Evolutionary conservation across 1,284 basidiomycete genomes (phyloP).

Genomic region (Papiliotrema fonsecae): DNA sequence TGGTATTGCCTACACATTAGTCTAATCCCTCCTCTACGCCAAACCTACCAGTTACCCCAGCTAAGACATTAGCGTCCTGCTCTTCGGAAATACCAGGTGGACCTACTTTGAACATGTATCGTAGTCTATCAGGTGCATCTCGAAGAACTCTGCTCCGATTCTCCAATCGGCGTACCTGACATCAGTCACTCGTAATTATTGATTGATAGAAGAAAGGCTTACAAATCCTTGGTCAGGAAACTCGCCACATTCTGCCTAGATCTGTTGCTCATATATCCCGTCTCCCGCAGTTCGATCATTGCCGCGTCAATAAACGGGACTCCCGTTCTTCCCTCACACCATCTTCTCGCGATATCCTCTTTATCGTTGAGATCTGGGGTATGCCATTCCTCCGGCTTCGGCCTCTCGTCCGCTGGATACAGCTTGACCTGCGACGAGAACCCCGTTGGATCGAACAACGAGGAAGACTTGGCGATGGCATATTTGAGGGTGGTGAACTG

Average conservation of each 20-base stretch:
- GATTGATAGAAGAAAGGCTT: slow-evolving; percentile 9
- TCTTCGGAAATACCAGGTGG: slow-evolving; percentile 5
- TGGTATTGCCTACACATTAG: slow-evolving; percentile 32
- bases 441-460: slow-evolving; percentile 50
- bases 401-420: slow-evolving; percentile 18
- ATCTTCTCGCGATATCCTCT: slow-evolving; percentile 36
- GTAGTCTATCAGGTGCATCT: slow-evolving; percentile 51
- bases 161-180: slow-evolving; percentile 53
- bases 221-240: slow-evolving; percentile 54
- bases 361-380: slow-evolving; percentile 22
- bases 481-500: slow-evolving; percentile 43
- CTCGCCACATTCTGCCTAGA: slow-evolving; percentile 57
- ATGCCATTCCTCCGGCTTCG: slow-evolving; percentile 25
- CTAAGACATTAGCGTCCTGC: slow-evolving; percentile 21
- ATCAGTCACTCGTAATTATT: background rate
- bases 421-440: slow-evolving; percentile 47
- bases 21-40: too few species aligned
- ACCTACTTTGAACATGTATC: slow-evolving; percentile 45
- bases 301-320: slow-evolving; percentile 57
- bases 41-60: slow-evolving; percentile 54
- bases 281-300: slow-evolving; percentile 52
- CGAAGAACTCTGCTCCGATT: slow-evolving; percentile 55
- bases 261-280: slow-evolving; percentile 57
- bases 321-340: slow-evolving; percentile 54
- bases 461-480: slow-evolving; percentile 11